A percentile compares a stretch with the other conserved stretches of the same genome.
Evolutionary conservation across 2,329 filamentous ascomycete genomes (phyloP).

Genomic region (Calonectria hongkongensis): DNA sequence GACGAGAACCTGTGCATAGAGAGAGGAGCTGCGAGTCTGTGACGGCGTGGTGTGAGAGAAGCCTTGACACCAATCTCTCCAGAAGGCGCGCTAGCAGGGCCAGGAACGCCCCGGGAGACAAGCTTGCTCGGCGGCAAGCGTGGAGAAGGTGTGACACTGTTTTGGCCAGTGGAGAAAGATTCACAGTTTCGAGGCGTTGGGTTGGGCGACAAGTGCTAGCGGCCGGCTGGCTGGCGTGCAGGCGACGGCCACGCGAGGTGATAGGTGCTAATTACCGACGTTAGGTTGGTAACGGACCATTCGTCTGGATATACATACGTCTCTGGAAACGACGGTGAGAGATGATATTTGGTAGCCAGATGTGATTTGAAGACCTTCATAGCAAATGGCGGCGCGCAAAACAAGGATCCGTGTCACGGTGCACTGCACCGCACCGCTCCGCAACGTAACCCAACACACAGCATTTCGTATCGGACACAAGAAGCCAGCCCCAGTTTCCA

Average conservation of each 20-base stretch:
- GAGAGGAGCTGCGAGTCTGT: slow-evolving; percentile 39
- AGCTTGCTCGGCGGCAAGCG: slow-evolving; percentile 49
- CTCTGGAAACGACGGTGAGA: slow-evolving; percentile 23
- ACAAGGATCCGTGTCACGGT: slow-evolving; percentile 30
- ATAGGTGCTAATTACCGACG: slow-evolving; percentile 30
- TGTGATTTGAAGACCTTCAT: slow-evolving; percentile 20
- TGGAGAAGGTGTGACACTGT: slow-evolving; percentile 48
- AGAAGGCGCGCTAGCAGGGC: slow-evolving; percentile 41
- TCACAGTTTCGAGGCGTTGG: slow-evolving; percentile 23
- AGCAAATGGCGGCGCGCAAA: slow-evolving; percentile 23
- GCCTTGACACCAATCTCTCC: slow-evolving; percentile 46
- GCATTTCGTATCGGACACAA: slow-evolving; percentile 30
- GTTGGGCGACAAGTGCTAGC: slow-evolving; percentile 21
- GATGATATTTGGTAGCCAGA: slow-evolving; percentile 28
- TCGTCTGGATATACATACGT: slow-evolving; percentile 9
- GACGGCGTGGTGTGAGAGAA: slow-evolving; percentile 44
- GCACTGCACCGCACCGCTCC: slow-evolving; percentile 32
- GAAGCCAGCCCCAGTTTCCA: slow-evolving; percentile 33
- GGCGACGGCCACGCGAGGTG: slow-evolving; percentile 26
- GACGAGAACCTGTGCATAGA: slow-evolving; percentile 32
- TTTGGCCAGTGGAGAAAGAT: slow-evolving; percentile 41
- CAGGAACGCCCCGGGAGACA: slow-evolving; percentile 49
- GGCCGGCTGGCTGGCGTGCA: slow-evolving; percentile 28
- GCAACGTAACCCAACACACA: slow-evolving; percentile 34
- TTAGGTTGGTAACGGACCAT: slow-evolving; percentile 5